Evolutionary conservation across 495 filamentous ascomycete genomes (phyloP), one percentile per base, ranked within the genome.

Genomic region (Tuber magnatum): DNA sequence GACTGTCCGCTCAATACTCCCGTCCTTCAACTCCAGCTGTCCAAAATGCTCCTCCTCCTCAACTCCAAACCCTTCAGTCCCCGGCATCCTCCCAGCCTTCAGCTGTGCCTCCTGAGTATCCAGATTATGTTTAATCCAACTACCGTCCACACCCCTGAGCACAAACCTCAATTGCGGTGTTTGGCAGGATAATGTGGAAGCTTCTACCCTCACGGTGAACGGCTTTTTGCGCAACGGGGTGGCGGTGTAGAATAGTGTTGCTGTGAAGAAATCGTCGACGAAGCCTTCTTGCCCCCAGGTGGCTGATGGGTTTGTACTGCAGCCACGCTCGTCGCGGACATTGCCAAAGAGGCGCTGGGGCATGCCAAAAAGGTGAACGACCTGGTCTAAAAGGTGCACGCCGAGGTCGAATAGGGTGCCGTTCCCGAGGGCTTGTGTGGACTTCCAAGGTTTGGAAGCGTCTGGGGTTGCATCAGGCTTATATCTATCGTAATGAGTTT

Each of bases 71-170:
- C 80, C 80, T 0, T 78, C 74, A 44, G 77, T 80, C 20, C 74
- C 72, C 0, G 84, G 81, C 9, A 9, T 83, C 86, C 89, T 82
- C 0, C 92, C 93, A 3, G 85, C 87, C 83, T 90, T 90, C 61
- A 96, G 86, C 78, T 94, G 92, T 65, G 92, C 90, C 83, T 97
- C 93, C 84, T 97, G 93, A 43, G 89, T 85, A 84, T 97, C 93
- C 0, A 95, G 84, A 75, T 92, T 88, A 81, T 84, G 89, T 86
- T 96, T 97, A 84, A 89, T 91, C 82, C 90, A 97, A 79, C 90
- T 93, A 1, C 91, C 93, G 82, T 92, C 90, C 8, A 90, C 89
- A 24, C 93, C 93, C 35, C 93, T 85, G 12, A 97, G 88, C 90
- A 92, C 93, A 85, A 90, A 97, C 73, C 92, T 84, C 77, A 92